These are phyloP conservation scores for Hypoxylon sp. DNA, from an alignment of 2,329 filamentous ascomycete species.

Conservation along the genomic window DNA sequence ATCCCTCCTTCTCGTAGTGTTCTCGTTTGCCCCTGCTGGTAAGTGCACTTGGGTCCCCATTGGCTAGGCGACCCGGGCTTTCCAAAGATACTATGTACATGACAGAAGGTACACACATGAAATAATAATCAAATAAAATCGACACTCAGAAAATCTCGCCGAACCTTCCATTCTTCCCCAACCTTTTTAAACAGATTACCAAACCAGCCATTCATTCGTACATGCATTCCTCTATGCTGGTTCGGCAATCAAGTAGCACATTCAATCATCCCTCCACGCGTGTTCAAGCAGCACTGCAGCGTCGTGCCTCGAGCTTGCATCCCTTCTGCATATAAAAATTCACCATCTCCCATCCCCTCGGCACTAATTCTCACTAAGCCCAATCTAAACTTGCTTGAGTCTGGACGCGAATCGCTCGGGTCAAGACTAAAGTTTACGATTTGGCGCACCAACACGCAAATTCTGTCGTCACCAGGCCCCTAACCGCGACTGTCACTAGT, in stretches of 20 bases:
- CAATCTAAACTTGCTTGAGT: constrained; percentile 47
- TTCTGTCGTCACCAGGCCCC: constrained; percentile 43
- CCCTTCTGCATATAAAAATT: constrained; percentile 50
- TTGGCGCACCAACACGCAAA: constrained; percentile 40
- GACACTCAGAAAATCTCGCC: constrained; percentile 35
- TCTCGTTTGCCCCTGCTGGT: constrained; percentile 37
- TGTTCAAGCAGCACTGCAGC: constrained; percentile 45
- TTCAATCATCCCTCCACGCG: constrained; percentile 44
- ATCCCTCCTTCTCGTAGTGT: constrained; percentile 26
- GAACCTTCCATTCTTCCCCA: constrained; percentile 43
- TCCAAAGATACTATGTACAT: constrained; percentile 21
- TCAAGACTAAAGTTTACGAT: constrained; percentile 41
- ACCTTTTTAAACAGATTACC: constrained; percentile 40
- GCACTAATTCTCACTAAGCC: constrained; percentile 52
- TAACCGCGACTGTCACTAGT: constrained; percentile 39
- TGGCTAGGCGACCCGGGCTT: constrained; percentile 31
- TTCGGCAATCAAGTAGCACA: constrained; percentile 45
- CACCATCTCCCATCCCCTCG: constrained; percentile 48
- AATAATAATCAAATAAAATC: constrained; percentile 39
- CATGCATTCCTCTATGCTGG: constrained; percentile 44
- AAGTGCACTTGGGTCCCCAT: constrained; percentile 30
- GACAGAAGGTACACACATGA: constrained; percentile 24
- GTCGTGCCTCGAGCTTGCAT: constrained; percentile 49
- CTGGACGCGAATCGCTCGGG: constrained; percentile 42
- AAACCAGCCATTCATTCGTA: constrained; percentile 42